Conservation (phyloP, 331 rosid genomes). For the Malus hybrid region DNA sequence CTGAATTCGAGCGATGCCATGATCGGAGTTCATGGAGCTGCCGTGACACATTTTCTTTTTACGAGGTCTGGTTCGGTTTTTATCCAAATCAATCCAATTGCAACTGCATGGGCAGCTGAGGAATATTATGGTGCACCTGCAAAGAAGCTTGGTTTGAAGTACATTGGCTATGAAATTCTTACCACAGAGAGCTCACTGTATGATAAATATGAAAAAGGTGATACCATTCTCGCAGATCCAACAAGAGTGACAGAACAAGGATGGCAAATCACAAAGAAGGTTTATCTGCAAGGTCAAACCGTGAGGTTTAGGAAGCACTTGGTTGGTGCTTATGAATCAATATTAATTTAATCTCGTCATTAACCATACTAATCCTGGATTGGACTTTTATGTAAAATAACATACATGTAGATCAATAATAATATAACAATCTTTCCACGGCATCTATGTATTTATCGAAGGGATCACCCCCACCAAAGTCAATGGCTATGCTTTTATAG, state of each 20-base stretch:
- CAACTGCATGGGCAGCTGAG: conserved; percentile 79
- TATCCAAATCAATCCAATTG: conserved; percentile 76
- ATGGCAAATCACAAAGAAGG: conserved; percentile 75
- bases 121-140: conserved; percentile 80
- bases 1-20: conserved; percentile 63
- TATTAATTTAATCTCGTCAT: neutral
- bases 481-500: too few species aligned
- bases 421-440: too few species aligned
- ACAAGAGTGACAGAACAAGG: conserved; percentile 48
- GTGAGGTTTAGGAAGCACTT: conserved; percentile 54
- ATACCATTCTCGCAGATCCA: conserved; percentile 56
- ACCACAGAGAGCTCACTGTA: conserved; percentile 62
- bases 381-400: neutral
- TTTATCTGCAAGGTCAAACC: conserved; percentile 73
- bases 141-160: conserved; percentile 64
- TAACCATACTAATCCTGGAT: neutral
- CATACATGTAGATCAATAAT: too few species aligned
- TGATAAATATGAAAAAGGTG: conserved; percentile 32
- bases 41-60: conserved; percentile 81
- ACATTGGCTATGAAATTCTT: conserved; percentile 58
- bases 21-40: conserved; percentile 95
- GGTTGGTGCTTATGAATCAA: conserved; percentile 35
- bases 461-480: too few species aligned
- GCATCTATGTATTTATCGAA: too few species aligned
- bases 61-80: conserved; percentile 58